Conservation (phyloP, 768 basidiomycete species). For the Lactarius trivialis region DNA sequence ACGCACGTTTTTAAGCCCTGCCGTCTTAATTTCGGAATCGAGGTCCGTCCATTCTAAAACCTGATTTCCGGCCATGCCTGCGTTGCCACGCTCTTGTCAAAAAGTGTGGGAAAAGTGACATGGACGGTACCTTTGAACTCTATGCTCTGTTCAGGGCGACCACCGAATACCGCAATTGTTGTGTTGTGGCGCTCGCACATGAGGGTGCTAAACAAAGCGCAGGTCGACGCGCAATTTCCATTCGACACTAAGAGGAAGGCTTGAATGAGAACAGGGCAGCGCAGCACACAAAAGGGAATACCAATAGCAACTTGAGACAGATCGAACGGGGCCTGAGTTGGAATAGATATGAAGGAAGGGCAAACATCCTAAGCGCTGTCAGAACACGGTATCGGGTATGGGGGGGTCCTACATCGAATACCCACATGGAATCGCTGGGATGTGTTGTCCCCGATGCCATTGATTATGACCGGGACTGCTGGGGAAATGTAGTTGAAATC, state of each 20-base stretch:
- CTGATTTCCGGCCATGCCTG: conserved; percentile 31
- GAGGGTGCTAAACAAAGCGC: conserved; percentile 49
- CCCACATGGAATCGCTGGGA: conserved; percentile 33
- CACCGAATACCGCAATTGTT: conserved; percentile 47
- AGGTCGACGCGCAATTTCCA: conserved; percentile 46
- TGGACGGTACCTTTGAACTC: conserved; percentile 38
- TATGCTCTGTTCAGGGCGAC: conserved; percentile 41
- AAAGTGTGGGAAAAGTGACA: background rate
- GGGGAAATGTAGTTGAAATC: conserved; percentile 31
- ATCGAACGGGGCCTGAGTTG: conserved; percentile 17
- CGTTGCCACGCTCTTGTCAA: background rate
- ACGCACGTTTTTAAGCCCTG: conserved; percentile 31
- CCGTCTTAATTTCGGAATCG: conserved; percentile 30
- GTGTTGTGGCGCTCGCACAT: conserved; percentile 47
- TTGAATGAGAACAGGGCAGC: background rate
- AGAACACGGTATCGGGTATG: background rate
- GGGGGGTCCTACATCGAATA: background rate
- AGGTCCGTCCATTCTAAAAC: conserved; percentile 31
- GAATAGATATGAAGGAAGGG: conserved; percentile 8
- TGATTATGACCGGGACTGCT: conserved; percentile 25
- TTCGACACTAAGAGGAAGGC: conserved; percentile 12
- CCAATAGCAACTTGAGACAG: conserved; percentile 19
- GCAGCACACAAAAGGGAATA: background rate
- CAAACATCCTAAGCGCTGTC: conserved; percentile 31
- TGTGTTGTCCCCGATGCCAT: conserved; percentile 27